Conservation (phyloP, 768 basidiomycete species). For the Termitomyces sp. region DNA sequence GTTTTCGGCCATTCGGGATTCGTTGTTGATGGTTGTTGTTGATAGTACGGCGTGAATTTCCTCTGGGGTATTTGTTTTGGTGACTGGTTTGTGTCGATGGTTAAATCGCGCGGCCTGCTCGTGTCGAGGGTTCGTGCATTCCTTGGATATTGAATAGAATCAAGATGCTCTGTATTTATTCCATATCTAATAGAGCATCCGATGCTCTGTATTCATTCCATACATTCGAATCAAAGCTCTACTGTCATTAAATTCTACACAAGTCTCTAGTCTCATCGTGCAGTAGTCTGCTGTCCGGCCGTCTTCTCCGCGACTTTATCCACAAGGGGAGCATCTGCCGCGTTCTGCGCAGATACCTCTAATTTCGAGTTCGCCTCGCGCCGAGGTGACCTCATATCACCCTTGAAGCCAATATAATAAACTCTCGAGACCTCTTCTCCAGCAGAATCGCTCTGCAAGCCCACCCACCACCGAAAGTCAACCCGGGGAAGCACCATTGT, state of each 20-base stretch:
- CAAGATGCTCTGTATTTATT: neutral
- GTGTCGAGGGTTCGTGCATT: conserved; percentile 12
- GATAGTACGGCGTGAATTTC: conserved; percentile 33
- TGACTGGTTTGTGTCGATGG: conserved; percentile 30
- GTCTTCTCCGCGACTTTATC: conserved; percentile 55
- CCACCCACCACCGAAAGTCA: neutral
- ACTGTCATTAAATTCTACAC: no score
- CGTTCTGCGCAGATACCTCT: conserved; percentile 76
- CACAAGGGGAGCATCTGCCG: conserved; percentile 64
- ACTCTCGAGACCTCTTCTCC: conserved; percentile 62
- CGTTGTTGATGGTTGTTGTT: conserved; percentile 1
- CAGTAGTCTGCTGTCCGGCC: conserved; percentile 59
- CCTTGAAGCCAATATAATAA: conserved; percentile 83
- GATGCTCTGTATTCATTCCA: neutral
- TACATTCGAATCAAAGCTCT: neutral
- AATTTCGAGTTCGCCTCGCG: conserved; percentile 59
- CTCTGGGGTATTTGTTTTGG: conserved; percentile 43
- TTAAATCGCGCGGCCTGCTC: conserved; percentile 34
- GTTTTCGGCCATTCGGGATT: neutral
- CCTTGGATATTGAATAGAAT: conserved; percentile 1
- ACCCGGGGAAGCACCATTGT: neutral
- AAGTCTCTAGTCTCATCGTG: conserved; percentile 25
- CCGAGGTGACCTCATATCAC: conserved; percentile 49
- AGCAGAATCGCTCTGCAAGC: conserved; percentile 52
- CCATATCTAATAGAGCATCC: neutral